Base-by-base conservation (phyloP, 768 basidiomycete genomes). In the Trametes sanguinea region DNA sequence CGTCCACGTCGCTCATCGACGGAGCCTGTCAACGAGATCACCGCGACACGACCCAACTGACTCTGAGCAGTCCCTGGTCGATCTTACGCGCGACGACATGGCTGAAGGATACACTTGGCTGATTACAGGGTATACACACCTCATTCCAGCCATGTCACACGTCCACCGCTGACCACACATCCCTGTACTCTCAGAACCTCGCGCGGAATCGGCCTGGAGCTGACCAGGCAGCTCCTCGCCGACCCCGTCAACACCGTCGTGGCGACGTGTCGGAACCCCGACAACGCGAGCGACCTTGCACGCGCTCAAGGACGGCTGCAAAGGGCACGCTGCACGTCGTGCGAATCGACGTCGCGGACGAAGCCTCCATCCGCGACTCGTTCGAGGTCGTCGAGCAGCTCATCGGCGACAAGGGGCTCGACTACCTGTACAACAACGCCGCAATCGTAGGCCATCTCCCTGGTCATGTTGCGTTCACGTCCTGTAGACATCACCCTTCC, bases 341-440 rank as follows among this genome's bases (percentile, higher is more conserved):
- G 10, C 46, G 64, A 35, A 67, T 78, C n/a, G 76, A 78, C 54
- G 69, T 73, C 32, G 59, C 59, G 7, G 64, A 73, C 51, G 54
- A 67, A 44, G 63, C 52, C 11, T 69, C 71, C 44, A 74, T 77
- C 62, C 60, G 68, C 4, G 61, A 46, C 2, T 72, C 74, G 5
- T 67, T 63, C 9, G 52, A 62, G 42, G 42, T 60, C 6, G 71
- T 73, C n/a, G 69, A 65, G 42, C 66, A 54, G 43, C 53, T 74
- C 22, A 63, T 78, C 13, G 71, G 66, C 3, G 63, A 63, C 30
- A 32, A 51, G 2, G 76, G 77, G 10, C 63, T 79, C 6, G 76
- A 80, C 65, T 78, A 76, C 53, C 68, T 80, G 22, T 62, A 77
- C 58, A 80, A 78, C 68, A 78, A 77, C 53, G 76, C 77, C 2